phyloP scores from a whole-genome alignment of 495 filamentous ascomycete species.

The Lepraria neglecta region DNA sequence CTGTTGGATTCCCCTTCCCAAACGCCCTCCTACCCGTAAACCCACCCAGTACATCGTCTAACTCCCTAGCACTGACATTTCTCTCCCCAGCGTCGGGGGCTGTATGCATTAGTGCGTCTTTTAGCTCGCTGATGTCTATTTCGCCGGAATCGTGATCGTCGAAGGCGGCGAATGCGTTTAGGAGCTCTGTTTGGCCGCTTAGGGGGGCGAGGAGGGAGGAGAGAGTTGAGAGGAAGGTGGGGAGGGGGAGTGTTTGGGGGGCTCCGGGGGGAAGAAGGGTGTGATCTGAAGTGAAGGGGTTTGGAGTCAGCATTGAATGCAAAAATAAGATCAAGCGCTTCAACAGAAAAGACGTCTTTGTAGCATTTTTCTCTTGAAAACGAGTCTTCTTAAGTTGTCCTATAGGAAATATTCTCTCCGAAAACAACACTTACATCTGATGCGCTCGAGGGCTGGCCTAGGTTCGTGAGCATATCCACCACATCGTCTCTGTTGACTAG shows the following conservation, averaged over 20 bases:
- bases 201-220: slow-evolving; percentile 64
- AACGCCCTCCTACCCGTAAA: slow-evolving; percentile 81
- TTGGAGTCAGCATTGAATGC: too few species aligned
- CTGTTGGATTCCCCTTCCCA: slow-evolving; percentile 38
- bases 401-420: too few species aligned
- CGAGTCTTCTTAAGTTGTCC: too few species aligned
- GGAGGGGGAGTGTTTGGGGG: slow-evolving; percentile 67
- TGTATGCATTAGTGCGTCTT: slow-evolving; percentile 76
- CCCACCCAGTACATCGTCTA: slow-evolving; percentile 75
- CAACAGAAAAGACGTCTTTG: too few species aligned
- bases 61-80: slow-evolving; percentile 63
- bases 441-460: slow-evolving; percentile 49
- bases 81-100: slow-evolving; percentile 65
- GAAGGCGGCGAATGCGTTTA: slow-evolving; percentile 86
- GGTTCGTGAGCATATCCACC: slow-evolving; percentile 67
- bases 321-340: too few species aligned
- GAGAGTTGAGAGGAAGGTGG: slow-evolving; percentile 73
- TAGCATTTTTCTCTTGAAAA: too few species aligned
- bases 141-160: slow-evolving; percentile 94
- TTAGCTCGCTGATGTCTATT: slow-evolving; percentile 74
- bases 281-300: slow-evolving; percentile 35
- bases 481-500: slow-evolving; percentile 70
- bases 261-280: slow-evolving; percentile 68
- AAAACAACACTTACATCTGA: too few species aligned
- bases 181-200: slow-evolving; percentile 66